Evolutionary conservation across 2,329 filamentous ascomycete genomes (phyloP).

Genomic region (Lachnellula subtilissima): DNA sequence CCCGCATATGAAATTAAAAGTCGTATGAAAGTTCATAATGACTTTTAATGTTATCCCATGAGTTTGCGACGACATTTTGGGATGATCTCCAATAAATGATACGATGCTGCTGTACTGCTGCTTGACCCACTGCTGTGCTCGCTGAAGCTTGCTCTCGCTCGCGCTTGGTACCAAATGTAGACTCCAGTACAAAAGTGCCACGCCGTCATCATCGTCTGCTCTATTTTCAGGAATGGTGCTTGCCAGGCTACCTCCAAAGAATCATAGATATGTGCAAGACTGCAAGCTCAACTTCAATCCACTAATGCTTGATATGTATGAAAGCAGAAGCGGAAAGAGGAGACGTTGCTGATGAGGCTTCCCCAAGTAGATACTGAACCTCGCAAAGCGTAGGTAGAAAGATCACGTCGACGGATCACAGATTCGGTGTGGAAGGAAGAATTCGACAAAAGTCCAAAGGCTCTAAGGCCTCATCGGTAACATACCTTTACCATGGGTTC

Average conservation of each 20-base stretch:
- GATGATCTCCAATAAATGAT: neutral
- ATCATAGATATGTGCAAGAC: slow-evolving; percentile 44
- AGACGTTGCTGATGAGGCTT: slow-evolving; percentile 32
- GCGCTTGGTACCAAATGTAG: slow-evolving; percentile 1
- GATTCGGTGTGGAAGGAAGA: slow-evolving; percentile 42
- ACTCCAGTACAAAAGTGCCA: slow-evolving; percentile 22
- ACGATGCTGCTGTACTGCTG: slow-evolving; percentile 34
- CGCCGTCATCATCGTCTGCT: slow-evolving; percentile 30
- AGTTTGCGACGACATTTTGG: too few species aligned
- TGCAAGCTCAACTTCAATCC: slow-evolving; percentile 54
- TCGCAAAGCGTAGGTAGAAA: slow-evolving; percentile 16
- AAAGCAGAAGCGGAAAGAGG: slow-evolving; percentile 35
- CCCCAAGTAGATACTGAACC: slow-evolving; percentile 17
- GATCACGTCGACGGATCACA: slow-evolving; percentile 25
- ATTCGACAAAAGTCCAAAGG: slow-evolving; percentile 69
- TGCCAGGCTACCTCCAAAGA: slow-evolving; percentile 46
- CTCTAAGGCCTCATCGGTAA: slow-evolving; percentile 74
- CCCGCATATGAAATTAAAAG: neutral
- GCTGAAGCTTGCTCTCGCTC: slow-evolving; percentile 37
- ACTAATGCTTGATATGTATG: slow-evolving; percentile 31
- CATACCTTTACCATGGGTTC: slow-evolving; percentile 99
- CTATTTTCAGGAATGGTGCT: slow-evolving; percentile 39
- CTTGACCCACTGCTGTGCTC: slow-evolving; percentile 47
- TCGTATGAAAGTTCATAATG: neutral
- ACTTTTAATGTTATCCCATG: too few species aligned